These are phyloP conservation scores for Elsinoe perseae DNA, from an alignment of 2,329 filamentous ascomycete species.

Conservation along the genomic window DNA sequence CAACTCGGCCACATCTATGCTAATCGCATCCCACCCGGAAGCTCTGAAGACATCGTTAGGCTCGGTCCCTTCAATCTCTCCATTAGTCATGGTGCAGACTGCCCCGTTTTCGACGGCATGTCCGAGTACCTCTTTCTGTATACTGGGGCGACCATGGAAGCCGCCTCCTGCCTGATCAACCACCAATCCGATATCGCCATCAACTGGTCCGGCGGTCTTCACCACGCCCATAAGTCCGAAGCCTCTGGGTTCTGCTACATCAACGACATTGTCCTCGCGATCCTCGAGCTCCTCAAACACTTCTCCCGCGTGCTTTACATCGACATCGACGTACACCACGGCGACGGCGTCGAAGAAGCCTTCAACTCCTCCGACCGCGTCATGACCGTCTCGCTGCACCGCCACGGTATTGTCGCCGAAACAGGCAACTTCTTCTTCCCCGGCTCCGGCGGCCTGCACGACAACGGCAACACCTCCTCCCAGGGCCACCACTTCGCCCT, in stretches of 20 bases:
- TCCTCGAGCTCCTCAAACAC: conserved; percentile 75
- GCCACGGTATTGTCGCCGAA: conserved; percentile 60
- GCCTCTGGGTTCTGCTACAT: conserved; percentile 97
- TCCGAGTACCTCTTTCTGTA: conserved; percentile 95
- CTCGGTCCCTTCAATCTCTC: conserved; percentile 65
- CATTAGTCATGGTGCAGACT: conserved; percentile 63
- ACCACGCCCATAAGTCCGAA: conserved; percentile 91
- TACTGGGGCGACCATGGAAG: conserved; percentile 81
- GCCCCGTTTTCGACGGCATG: conserved; percentile 90
- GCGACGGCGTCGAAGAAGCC: conserved; percentile 83
- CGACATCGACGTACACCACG: conserved; percentile 88
- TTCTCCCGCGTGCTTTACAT: conserved; percentile 87
- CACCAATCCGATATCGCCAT: conserved; percentile 90
- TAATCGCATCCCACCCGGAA: conserved; percentile 32
- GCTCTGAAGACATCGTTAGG: conserved; percentile 37
- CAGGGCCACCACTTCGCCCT: conserved; percentile 63
- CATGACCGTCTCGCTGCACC: conserved; percentile 92
- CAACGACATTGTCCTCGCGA: conserved; percentile 94
- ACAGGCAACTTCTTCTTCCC: conserved; percentile 56
- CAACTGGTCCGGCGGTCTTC: conserved; percentile 92
- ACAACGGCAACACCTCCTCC: conserved; percentile 65
- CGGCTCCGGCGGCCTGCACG: conserved; percentile 58
- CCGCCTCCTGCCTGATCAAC: conserved; percentile 78
- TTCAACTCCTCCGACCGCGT: conserved; percentile 86
- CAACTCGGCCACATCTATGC: conserved; percentile 50